These are phyloP conservation scores for Irpex lacteus DNA, from an alignment of 1,284 basidiomycete genomes.

Conservation along the genomic window DNA sequence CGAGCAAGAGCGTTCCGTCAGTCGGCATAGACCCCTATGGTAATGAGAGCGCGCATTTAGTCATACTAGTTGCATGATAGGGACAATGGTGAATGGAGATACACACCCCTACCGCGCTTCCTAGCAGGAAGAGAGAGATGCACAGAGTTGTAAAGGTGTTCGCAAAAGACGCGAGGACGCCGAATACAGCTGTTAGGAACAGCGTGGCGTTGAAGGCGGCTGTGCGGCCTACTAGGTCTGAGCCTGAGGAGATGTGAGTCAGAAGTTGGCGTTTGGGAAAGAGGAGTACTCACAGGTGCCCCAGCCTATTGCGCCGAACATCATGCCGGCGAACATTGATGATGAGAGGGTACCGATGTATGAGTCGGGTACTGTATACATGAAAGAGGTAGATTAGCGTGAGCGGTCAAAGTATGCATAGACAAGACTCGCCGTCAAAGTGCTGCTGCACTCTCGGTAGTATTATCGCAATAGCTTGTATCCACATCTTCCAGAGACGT, in stretches of 20 bases:
- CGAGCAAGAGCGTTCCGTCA: conserved; percentile 91
- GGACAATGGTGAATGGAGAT: background rate
- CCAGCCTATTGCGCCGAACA: conserved; percentile 93
- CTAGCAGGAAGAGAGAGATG: conserved; percentile 80
- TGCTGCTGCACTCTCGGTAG: conserved; percentile 91
- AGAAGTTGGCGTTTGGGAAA: background rate
- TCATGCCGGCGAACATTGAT: conserved; percentile 91
- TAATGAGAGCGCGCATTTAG: too few relatives aligned
- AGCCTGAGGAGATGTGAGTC: conserved; percentile 32
- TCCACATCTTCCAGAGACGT: conserved; percentile 71
- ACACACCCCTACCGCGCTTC: conserved; percentile 85
- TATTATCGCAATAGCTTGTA: conserved; percentile 86
- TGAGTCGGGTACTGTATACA: conserved; percentile 59
- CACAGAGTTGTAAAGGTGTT: conserved; percentile 76
- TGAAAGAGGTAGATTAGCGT: background rate
- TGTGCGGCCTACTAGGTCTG: conserved; percentile 82
- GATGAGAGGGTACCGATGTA: conserved; percentile 77
- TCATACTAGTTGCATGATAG: background rate
- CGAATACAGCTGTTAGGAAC: conserved; percentile 88
- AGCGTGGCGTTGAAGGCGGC: conserved; percentile 92
- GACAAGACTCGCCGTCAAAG: conserved; percentile 56
- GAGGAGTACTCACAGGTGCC: conserved; percentile 62
- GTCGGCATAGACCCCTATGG: conserved; percentile 90
- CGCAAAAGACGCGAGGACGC: conserved; percentile 76
- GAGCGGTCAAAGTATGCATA: background rate